Evolutionary conservation across 2,329 filamentous ascomycete genomes (phyloP).

Genomic region (Fusarium sp.): DNA sequence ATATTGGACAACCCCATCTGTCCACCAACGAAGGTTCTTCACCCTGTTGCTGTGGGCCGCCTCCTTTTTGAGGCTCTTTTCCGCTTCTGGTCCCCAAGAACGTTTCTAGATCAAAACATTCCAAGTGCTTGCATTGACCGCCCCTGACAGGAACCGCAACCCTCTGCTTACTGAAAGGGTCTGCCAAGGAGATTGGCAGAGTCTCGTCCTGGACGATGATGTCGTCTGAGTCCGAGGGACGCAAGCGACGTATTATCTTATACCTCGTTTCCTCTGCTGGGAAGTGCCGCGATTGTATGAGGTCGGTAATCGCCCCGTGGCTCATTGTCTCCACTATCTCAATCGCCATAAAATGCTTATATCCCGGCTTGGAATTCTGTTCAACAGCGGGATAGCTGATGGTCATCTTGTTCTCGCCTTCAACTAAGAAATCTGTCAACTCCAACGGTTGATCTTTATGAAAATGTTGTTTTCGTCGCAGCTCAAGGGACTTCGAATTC

Average conservation of each 20-base stretch:
- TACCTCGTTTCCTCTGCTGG: conserved; percentile 61
- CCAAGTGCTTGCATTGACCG: conserved; percentile 75
- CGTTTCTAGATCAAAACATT: conserved; percentile 90
- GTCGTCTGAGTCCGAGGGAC: conserved; percentile 62
- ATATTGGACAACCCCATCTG: conserved; percentile 89
- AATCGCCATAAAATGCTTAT: conserved; percentile 70
- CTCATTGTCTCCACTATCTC: conserved; percentile 72
- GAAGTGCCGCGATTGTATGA: conserved; percentile 52
- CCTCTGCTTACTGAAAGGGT: conserved; percentile 73
- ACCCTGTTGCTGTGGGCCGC: conserved; percentile 11
- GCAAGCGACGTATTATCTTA: conserved; percentile 64
- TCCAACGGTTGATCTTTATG: conserved; percentile 82
- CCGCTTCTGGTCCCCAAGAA: conserved; percentile 76
- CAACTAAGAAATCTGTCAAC: conserved; percentile 68
- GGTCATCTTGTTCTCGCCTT: conserved; percentile 71
- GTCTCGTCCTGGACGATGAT: conserved; percentile 67
- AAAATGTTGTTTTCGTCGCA: conserved; percentile 76
- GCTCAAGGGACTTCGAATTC: conserved; percentile 67
- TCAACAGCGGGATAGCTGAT: conserved; percentile 55
- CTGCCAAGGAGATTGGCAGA: conserved; percentile 68
- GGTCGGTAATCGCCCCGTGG: conserved; percentile 56
- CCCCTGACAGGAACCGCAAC: conserved; percentile 80
- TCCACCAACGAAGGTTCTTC: conserved; percentile 69
- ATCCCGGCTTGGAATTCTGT: conserved; percentile 40
- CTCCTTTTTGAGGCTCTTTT: conserved; percentile 48